Evolutionary conservation across 768 basidiomycete species (phyloP).

Genomic region (Pisolithus sp.): DNA sequence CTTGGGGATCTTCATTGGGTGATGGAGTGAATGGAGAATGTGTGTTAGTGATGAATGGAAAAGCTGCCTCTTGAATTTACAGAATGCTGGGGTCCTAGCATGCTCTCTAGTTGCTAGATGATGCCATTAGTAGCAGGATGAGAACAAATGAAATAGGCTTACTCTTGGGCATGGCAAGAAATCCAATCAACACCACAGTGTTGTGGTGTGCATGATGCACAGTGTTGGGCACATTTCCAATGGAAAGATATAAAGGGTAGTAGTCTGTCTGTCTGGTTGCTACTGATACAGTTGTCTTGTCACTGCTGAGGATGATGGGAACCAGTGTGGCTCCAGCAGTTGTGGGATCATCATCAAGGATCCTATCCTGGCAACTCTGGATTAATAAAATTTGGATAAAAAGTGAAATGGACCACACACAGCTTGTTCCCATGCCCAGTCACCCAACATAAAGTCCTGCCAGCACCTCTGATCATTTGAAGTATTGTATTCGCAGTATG

Average conservation of each 20-base stretch:
- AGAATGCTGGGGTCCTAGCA: slow-evolving; percentile 2
- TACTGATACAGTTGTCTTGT: slow-evolving; percentile 9
- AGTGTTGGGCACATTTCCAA: slow-evolving; percentile 6
- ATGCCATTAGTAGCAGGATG: too few species aligned
- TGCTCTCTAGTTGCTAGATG: slow-evolving; percentile 5
- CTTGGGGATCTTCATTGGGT: slow-evolving; percentile 10
- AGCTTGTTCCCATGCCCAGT: slow-evolving; percentile 12
- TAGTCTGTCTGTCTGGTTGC: slow-evolving; percentile 2
- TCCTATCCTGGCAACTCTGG: slow-evolving; percentile 1
- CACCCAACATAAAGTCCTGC: slow-evolving; percentile 7
- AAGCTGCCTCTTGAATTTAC: slow-evolving; percentile 17
- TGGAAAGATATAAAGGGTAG: slow-evolving; percentile 7
- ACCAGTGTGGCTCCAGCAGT: slow-evolving; percentile 19
- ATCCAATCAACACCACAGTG: background rate
- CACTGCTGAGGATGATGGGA: slow-evolving; percentile 5
- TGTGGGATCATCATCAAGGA: slow-evolving; percentile 7
- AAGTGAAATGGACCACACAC: background rate
- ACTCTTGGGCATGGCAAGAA: slow-evolving; percentile 4
- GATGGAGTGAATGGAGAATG: slow-evolving; percentile 10
- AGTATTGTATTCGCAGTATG: slow-evolving; percentile 5
- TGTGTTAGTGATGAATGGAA: too few species aligned
- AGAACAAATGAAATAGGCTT: too few species aligned
- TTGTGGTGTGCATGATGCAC: slow-evolving; percentile 1
- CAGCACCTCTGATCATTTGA: too few species aligned
- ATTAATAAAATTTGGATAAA: background rate